Base-by-base conservation (phyloP, 108 stramenopile genomes). In the Fistulifera solaris region DNA sequence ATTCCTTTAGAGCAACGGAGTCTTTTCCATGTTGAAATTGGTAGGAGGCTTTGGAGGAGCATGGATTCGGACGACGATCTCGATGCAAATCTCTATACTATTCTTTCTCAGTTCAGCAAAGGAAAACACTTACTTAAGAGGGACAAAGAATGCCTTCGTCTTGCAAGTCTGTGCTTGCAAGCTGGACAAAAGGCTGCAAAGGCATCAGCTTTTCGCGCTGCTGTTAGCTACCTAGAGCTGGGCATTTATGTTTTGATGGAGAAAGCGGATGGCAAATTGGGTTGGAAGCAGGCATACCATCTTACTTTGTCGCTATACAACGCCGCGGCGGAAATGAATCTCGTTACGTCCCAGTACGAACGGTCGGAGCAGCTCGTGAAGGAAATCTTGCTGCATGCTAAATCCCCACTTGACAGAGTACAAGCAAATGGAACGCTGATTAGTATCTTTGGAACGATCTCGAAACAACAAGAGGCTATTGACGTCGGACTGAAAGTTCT, bases 251-350 rank as follows among this genome's bases (percentile, higher is more conserved):
- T 79, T 17, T 67, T 81, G n/a, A 52, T 56, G 4, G 44, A 59
- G 16, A 68, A 66, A 16, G 54, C 56, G 38, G 31, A 35, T 8
- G 8, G 8, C 31, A 35, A 35, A 8, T 8, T 35, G 3, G 6
- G 6, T 35, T 87, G 85, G 85, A 38, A 55, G 35, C 72, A 71
- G n/a, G 40, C 63, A 16, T 87, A 83, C 48, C 69, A 70, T 48
- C 62, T 87, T 10, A 72, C 65, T 8, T 49, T 87, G n/a, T 57
- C 52, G 18, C 45, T 87, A 15, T 63, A 72, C 53, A 73, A 71
- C 55, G 67, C 71, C 13, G 63, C 67, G 8, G 78, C 78, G 12
- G 72, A 79, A 54, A 49, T 65, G 12, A 50, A 63, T 16, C 63
- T 67, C 38, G 42, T 49, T n/a, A 40, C 23, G n/a, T 70, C 66